Evolutionary conservation across 805 yeast species (phyloP), one percentile per base, ranked within the genome.

Genomic region (Candida manassasensis): DNA sequence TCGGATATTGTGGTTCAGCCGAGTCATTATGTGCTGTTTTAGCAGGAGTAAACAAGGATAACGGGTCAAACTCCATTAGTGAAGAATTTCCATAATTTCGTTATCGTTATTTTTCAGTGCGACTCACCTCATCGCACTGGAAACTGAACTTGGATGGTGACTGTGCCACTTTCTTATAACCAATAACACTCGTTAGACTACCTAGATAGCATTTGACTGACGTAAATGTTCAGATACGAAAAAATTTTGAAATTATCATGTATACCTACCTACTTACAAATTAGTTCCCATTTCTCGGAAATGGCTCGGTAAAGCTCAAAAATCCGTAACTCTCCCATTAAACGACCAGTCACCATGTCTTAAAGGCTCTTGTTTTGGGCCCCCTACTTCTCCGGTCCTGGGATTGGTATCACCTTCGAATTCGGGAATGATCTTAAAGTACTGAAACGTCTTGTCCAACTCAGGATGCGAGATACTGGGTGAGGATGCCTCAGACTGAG

Each of bases 341-440:
- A 82, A 93, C 6, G 96, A 81, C 77, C 94, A 93, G 34, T 59
- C 59, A 12, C 88, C 88, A 49, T 86, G 90, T 49, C 79, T 77
- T 44, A 87, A 69, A 0, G 98, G 98, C 53, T 93, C 97, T 58
- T 93, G 97, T 53, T 93, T 93, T 17, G 98, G 98, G 0, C 98
- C 98, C 32, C 96, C 96, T 15, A 82, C 70, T 61, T 93, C 98
- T 3, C 98, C 98, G 1, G 98, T 93, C 39, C 68, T 73, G 0
- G 98, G 98, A 54, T 93, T 93, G 12, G 72, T 78, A 42, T 88
- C 89, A 1, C 98, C 98, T 59, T 89, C 96, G 54, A 93, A 93
- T 52, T 93, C 98, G 2, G 96, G 95, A 36, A 88, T 81, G 3
- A 88, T 81, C 57, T 82, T 78, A 55, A 83, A 71, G 44, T 70